These are phyloP conservation scores for Pythium dissimile DNA, from an alignment of 352 stramenopile species.

Conservation along the genomic window DNA sequence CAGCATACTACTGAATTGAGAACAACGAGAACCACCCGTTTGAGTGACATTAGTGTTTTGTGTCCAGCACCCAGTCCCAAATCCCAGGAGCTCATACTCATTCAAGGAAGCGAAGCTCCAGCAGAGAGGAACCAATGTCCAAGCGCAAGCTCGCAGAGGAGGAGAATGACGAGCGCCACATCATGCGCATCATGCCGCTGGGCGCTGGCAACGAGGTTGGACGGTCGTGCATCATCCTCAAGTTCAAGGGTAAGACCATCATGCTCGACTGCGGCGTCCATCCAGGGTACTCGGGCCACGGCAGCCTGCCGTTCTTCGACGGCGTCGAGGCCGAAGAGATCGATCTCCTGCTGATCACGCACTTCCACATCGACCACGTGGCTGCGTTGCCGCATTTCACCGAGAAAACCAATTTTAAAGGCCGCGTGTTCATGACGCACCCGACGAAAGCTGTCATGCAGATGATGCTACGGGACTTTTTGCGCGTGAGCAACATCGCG, in stretches of 20 bases:
- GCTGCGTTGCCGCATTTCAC: conserved; percentile 99
- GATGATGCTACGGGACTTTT: conserved; percentile 97
- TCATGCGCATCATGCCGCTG: conserved; percentile 94
- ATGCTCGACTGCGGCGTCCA: conserved; percentile 92
- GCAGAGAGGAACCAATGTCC: conserved; percentile 34
- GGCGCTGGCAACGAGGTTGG: conserved; percentile 99
- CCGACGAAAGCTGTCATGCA: conserved; percentile 98
- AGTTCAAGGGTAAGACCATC: conserved; percentile 99
- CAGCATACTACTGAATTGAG: too few relatives aligned
- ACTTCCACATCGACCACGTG: conserved; percentile 99
- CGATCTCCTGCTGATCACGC: conserved; percentile 98
- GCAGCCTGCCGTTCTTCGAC: conserved; percentile 98
- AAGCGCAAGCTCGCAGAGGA: conserved; percentile 75
- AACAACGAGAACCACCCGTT: too few relatives aligned
- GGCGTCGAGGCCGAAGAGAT: conserved; percentile 93
- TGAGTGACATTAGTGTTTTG: too few relatives aligned
- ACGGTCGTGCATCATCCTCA: conserved; percentile 98
- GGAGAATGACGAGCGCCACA: conserved; percentile 78
- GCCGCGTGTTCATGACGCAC: conserved; percentile 99
- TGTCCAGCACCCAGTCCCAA: too few relatives aligned
- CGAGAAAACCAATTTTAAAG: conserved; percentile 98
- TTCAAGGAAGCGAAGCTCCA: background rate
- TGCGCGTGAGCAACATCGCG: conserved; percentile 93
- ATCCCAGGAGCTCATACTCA: too few relatives aligned
- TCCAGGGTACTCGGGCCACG: conserved; percentile 94